phyloP scores from a whole-genome alignment of 2,329 filamentous ascomycete genomes.

The Trichophyton simii region DNA sequence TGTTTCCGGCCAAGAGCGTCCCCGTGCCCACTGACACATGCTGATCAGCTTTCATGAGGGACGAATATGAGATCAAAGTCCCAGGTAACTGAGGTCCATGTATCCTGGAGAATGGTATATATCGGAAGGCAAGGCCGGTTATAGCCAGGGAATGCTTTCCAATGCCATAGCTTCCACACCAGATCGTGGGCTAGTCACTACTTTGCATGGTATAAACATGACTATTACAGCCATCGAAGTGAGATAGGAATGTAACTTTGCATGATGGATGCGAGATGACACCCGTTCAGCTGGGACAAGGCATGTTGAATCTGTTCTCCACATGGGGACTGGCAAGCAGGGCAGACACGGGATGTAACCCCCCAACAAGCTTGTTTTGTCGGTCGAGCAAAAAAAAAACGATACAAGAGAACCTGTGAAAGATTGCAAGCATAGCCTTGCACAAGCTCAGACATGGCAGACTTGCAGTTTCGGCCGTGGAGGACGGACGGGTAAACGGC shows the following conservation, averaged over 20 bases:
- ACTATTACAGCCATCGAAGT: not conserved
- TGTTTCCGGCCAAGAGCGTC: conserved; percentile 1
- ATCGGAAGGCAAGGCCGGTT: not conserved
- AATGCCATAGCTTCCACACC: not conserved
- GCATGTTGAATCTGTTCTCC: not conserved
- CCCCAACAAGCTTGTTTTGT: not conserved
- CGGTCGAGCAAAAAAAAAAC: not conserved
- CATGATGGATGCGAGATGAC: not conserved
- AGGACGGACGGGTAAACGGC: not conserved
- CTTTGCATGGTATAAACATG: not conserved
- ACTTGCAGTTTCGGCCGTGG: not conserved
- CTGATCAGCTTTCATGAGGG: not conserved
- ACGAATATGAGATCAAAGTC: not conserved
- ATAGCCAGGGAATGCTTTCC: not conserved
- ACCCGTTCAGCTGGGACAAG: not conserved
- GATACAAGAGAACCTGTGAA: not conserved
- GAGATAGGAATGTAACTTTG: not conserved
- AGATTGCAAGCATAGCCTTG: not conserved
- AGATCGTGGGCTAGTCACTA: not conserved
- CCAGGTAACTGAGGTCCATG: conserved; percentile 67
- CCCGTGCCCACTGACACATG: not conserved
- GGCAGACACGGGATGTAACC: not conserved
- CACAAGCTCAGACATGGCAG: not conserved
- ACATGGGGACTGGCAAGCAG: not conserved
- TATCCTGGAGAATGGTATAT: not conserved